Evolutionary conservation across 2,329 filamentous ascomycete species (phyloP), one percentile per base, ranked within the genome.

Genomic region (Beauveria brongniartii): DNA sequence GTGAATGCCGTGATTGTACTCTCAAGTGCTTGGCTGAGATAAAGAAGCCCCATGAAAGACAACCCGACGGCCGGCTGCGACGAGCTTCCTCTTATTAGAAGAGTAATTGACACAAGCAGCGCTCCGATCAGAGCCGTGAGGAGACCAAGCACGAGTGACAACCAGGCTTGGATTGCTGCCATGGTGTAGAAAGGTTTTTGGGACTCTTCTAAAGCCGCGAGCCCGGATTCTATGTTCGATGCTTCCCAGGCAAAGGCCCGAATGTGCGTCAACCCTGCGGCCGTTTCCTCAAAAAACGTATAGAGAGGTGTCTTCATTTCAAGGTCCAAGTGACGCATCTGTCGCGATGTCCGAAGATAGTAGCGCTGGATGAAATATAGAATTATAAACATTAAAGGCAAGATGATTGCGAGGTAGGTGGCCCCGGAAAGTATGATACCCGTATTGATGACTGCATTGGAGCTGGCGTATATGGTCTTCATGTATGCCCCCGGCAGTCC

Each of bases 271-370:
- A 70, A 24, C 1, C 68, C 64, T 46, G 67, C 59, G 28, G 28
- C 69, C 0, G 74, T 72, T 62, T 78, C 75, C 5, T 77, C 59
- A 14, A 77, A 72, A 43, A 64, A 71, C 0, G 70, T 71, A 28
- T 68, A 78, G 0, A 84, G 71, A 0, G 76, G 77, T 0, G 80
- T 74, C 51, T 78, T 78, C 1, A 79, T 75, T 64, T 84, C 80
- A 0, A 84, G 71, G 54, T 84, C 82, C 22, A 84, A 67, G 14
- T 79, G 73, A 30, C 81, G 78, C 2, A 85, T 69, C 63, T 83
- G 82, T 0, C 81, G 75, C 0, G 81, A 83, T 1, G 81, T 83
- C 4, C 77, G 74, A 1, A 85, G 72, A 24, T 64, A 65, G 30
- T 61, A 64, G 2, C 64, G 64, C n/a, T 69, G 67, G n/a, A 69